Conservation (phyloP, 2,329 filamentous ascomycete species). For the Aspergillus fructus region DNA sequence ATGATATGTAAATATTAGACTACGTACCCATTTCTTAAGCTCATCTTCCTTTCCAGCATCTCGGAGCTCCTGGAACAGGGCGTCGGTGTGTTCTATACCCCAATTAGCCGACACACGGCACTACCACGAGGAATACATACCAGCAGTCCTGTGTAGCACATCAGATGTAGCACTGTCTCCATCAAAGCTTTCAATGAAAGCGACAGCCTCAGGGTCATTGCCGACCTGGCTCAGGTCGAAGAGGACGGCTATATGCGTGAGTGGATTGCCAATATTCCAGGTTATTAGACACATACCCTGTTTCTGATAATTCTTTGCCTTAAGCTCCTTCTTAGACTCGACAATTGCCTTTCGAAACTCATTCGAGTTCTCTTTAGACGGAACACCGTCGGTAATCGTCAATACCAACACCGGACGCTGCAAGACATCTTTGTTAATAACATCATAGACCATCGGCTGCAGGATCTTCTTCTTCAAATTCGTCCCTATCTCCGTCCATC, state of each 20-base stretch:
- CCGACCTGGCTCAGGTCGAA: background rate
- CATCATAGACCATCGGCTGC: background rate
- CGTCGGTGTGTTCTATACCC: background rate
- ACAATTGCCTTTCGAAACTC: background rate
- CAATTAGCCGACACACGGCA: background rate
- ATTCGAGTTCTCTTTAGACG: background rate
- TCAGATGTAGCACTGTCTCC: background rate
- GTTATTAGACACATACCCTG: background rate
- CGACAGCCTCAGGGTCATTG: background rate
- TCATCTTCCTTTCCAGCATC: background rate
- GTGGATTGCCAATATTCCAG: background rate
- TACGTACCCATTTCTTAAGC: background rate
- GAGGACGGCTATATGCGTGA: background rate
- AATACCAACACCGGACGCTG: background rate
- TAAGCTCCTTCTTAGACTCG: background rate
- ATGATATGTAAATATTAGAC: background rate
- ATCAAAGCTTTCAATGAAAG: background rate
- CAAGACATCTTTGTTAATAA: background rate
- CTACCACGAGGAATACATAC: background rate
- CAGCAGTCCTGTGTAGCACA: background rate
- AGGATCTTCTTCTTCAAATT: background rate
- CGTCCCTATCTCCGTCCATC: slow-evolving; percentile 2
- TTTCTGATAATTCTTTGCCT: background rate
- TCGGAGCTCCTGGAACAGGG: background rate
- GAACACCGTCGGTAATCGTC: background rate